A percentile compares a stretch with the other conserved stretches of the same genome.
These are phyloP conservation scores for Phytophthora ramorum DNA, from an alignment of 352 stramenopile species.

Conservation along the genomic window DNA sequence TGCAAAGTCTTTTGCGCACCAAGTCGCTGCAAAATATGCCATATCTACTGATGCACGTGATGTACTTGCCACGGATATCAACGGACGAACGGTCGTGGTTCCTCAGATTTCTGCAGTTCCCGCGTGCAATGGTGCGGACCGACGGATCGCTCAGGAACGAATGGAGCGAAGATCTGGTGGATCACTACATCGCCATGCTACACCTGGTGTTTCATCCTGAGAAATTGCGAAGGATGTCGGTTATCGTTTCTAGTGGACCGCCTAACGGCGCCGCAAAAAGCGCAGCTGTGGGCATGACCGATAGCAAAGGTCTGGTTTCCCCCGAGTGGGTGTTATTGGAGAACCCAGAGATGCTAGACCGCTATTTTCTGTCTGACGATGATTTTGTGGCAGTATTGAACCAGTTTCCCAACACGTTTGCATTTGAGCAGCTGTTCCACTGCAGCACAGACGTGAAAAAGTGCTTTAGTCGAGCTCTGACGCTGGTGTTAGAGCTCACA, in stretches of 20 bases:
- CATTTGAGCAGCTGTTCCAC: constrained; percentile 77
- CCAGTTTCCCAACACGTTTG: constrained; percentile 88
- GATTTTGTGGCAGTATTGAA: constrained; percentile 86
- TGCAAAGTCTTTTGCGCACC: constrained; percentile 65
- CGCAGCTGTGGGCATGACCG: constrained; percentile 24
- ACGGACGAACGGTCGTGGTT: constrained; percentile 85
- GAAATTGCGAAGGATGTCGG: constrained; percentile 74
- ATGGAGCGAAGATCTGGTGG: constrained; percentile 85
- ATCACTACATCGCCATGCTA: constrained; percentile 88
- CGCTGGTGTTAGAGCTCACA: constrained; percentile 79
- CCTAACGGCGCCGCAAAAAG: constrained; percentile 38
- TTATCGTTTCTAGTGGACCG: constrained; percentile 73
- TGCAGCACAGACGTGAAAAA: constrained; percentile 82
- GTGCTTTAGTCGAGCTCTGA: constrained; percentile 77
- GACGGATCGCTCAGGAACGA: constrained; percentile 61
- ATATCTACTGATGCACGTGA: constrained; percentile 85
- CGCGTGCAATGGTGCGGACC: constrained; percentile 61
- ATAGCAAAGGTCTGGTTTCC: constrained; percentile 55
- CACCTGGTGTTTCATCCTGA: constrained; percentile 89
- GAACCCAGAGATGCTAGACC: constrained; percentile 83
- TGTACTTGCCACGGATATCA: constrained; percentile 84
- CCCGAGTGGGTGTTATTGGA: constrained; percentile 86
- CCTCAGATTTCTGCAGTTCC: constrained; percentile 84
- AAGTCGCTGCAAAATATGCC: constrained; percentile 81
- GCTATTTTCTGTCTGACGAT: constrained; percentile 83